Base-by-base conservation (phyloP, 495 filamentous ascomycete species). In the Penicillium psychrofluorescens region DNA sequence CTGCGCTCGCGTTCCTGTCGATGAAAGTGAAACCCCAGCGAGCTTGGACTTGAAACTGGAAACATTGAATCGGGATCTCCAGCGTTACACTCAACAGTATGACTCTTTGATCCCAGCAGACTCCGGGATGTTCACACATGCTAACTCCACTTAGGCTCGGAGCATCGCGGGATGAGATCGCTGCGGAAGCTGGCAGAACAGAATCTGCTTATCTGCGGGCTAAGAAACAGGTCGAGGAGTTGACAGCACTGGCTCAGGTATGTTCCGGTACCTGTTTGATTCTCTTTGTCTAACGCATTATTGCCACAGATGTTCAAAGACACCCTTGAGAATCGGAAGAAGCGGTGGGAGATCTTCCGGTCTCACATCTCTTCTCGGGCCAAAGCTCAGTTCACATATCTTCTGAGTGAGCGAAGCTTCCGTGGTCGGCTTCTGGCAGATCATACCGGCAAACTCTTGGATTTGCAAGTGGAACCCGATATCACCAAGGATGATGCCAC, bases 351-450 rank as follows among this genome's bases (percentile, higher is more conserved):
- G 43, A 73, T 78, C 40, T 97, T 99, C 63, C 83, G 90, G 50
- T 68, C 76, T 10, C 79, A 81, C 49, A 96, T 99, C 46, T 86
- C 88, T 9, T 80, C 80, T 10, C 80, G 88, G 40, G 89, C 90
- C 22, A 81, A 90, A 38, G 79, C 81, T 12, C 88, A 87, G 48
- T 99, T 99, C 58, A 83, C 75, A 34, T 92, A 89, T 55, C 75
- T 97, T 11, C 75, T 99, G 36, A 85, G 81, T 53, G 90, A 96
- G 59, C 78, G 92, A 53, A 80, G 84, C 11, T 99, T 95, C 65
- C 79, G 90, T 13, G 92, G 92, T 36, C 77, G 78, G 46, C 75
- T 97, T 22, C 64, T 81, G 33, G 74, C 92, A 14, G 83, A 95
- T 46, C 92, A 97, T 62, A 64, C 72, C 36, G 54, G 68, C 27